phyloP scores from a whole-genome alignment of 805 yeast species.

The Priceomyces castillae region DNA sequence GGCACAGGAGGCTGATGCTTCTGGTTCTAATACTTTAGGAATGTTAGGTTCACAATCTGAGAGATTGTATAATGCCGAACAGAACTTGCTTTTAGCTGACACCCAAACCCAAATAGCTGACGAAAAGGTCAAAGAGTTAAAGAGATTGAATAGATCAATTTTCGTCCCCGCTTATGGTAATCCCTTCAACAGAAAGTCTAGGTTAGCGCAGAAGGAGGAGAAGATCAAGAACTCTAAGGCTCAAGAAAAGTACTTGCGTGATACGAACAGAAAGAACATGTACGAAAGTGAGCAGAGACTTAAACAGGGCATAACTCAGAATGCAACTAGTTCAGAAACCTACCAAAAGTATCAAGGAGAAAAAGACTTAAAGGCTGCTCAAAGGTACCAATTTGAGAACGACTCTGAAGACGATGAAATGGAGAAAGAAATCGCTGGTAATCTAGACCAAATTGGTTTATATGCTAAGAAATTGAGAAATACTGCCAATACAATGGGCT shows the following conservation, averaged over 20 bases:
- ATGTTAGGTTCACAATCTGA: slow-evolving; percentile 94
- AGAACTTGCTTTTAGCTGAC: slow-evolving; percentile 69
- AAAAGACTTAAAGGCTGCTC: slow-evolving; percentile 54
- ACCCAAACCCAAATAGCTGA: slow-evolving; percentile 82
- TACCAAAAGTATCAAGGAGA: slow-evolving; percentile 52
- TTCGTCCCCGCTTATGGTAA: slow-evolving; percentile 73
- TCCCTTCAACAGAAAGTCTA: slow-evolving; percentile 82
- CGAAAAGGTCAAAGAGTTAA: slow-evolving; percentile 75
- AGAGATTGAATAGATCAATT: slow-evolving; percentile 74
- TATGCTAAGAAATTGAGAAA: slow-evolving; percentile 68
- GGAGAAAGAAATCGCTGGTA: slow-evolving; percentile 82
- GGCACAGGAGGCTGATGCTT: slow-evolving; percentile 48
- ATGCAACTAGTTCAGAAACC: slow-evolving; percentile 35
- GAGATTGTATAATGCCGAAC: slow-evolving; percentile 75
- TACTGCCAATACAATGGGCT: slow-evolving; percentile 69
- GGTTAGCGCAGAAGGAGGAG: slow-evolving; percentile 72
- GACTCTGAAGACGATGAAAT: slow-evolving; percentile 92
- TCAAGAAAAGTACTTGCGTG: slow-evolving; percentile 60
- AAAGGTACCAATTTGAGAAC: slow-evolving; percentile 76
- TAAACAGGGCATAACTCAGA: slow-evolving; percentile 53
- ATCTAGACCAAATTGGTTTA: slow-evolving; percentile 72
- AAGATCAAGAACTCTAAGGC: slow-evolving; percentile 59
- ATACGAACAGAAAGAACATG: slow-evolving; percentile 56
- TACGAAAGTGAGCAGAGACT: slow-evolving; percentile 68
- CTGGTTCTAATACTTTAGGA: slow-evolving; percentile 71